These are phyloP conservation scores for Jatropha podagrica DNA, from an alignment of 441 rosid species.

Conservation along the genomic window DNA sequence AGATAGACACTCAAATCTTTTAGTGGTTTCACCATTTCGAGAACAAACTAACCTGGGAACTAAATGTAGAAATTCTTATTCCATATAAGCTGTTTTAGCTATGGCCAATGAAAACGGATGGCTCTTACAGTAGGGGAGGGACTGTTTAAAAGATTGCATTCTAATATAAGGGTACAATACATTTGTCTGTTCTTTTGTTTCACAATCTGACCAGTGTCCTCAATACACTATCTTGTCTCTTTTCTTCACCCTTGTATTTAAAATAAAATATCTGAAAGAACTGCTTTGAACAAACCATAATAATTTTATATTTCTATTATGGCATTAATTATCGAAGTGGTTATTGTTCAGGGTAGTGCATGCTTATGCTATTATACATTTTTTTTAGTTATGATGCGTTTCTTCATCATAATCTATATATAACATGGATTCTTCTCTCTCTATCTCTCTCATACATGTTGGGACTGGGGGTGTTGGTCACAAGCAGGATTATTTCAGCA, in stretches of 20 bases:
- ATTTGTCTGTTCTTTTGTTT: conserved; percentile 5
- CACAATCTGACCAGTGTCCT: neutral
- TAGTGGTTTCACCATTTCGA: neutral
- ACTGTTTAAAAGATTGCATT: neutral
- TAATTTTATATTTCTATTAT: neutral
- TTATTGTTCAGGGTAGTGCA: neutral
- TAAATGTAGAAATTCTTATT: neutral
- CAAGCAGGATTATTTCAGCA: conserved; percentile 43
- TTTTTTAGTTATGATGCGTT: neutral
- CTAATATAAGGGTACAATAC: neutral
- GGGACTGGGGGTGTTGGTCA: conserved; percentile 10
- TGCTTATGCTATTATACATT: neutral
- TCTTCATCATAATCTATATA: neutral
- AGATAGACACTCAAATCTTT: neutral
- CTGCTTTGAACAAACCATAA: neutral
- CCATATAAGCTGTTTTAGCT: neutral
- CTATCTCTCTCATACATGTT: neutral
- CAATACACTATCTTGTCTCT: conserved; percentile 5
- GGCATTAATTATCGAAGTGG: neutral
- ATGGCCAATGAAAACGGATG: neutral
- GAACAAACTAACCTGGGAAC: neutral
- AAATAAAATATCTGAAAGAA: neutral
- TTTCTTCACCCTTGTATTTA: neutral
- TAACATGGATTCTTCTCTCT: neutral
- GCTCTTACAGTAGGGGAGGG: neutral